phyloP scores from a whole-genome alignment of 2,329 filamentous ascomycete genomes.

The Fusarium citri region DNA sequence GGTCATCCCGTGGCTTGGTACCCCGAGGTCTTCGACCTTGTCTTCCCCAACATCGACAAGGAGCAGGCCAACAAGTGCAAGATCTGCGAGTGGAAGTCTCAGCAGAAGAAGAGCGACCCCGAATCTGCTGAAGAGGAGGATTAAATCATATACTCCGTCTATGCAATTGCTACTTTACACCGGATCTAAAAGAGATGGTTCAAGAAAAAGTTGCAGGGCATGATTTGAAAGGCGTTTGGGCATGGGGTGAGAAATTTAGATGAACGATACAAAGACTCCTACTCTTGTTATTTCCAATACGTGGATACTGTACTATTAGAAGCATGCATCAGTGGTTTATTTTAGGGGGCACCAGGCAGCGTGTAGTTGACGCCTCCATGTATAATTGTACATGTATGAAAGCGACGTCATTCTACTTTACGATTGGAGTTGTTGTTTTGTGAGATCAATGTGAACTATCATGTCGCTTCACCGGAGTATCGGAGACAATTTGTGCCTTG shows the following conservation, averaged over 20 bases:
- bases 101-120: constrained; percentile 54
- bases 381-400: constrained; percentile 46
- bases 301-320: constrained; percentile 47
- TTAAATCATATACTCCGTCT: constrained; percentile 35
- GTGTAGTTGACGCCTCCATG: constrained; percentile 37
- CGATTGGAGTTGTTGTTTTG: background rate
- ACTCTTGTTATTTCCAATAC: constrained; percentile 46
- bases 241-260: constrained; percentile 46
- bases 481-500: background rate
- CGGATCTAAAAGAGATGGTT: background rate
- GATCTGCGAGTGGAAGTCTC: constrained; percentile 64
- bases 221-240: constrained; percentile 46
- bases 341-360: constrained; percentile 25
- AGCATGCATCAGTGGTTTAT: constrained; percentile 42
- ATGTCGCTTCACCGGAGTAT: background rate
- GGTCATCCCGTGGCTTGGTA: constrained; percentile 95
- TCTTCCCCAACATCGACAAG: constrained; percentile 85
- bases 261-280: constrained; percentile 48
- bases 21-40: constrained; percentile 88
- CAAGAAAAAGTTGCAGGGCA: constrained; percentile 20
- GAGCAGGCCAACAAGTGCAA: constrained; percentile 81
- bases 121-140: constrained; percentile 53
- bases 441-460: background rate
- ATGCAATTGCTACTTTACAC: constrained; percentile 3
- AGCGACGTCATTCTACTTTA: constrained; percentile 34